Base-by-base conservation (phyloP, 192 early-diverging fungal genomes). In the Coemansia sp. region DNA sequence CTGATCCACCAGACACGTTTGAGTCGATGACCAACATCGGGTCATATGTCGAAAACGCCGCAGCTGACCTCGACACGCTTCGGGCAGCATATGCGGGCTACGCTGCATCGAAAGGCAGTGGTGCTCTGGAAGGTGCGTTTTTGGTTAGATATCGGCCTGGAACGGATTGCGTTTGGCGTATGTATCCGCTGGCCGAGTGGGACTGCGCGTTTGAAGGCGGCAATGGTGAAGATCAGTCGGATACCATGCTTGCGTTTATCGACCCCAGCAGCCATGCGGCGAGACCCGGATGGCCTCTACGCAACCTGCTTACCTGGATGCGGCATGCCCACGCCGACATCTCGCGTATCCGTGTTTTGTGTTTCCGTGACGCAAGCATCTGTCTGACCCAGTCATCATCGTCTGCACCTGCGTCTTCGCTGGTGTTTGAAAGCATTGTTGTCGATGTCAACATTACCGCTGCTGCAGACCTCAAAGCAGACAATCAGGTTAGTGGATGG, bases 281-380 rank as follows among this genome's bases (percentile, higher is more conserved):
- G 1, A 79, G 91, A 34, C 95, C 95, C 18, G 96, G 96, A 11
- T 99, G 97, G 97, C 94, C 96, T 5, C 73, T 97, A 61, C 90
- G 97, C 55, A 97, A 98, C 69, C 76, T 95, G 45, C 83, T 98
- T n/a, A 75, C 91, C 1, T 86, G 81, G 81, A 22, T 86, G 60
- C 72, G 81, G 4, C 57, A 67, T 38, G 32, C 22, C 22, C 81
- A 76, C 8, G 66, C 77, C 1, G 66, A 65, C 22, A 35, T 51
- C 4, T 4, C 51, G 4, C 57, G 35, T 2, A 53, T 70, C 48
- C 64, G 52, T 2, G 68, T 85, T 3, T 68, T 81, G 68, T 78
- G 75, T 64, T 75, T 79, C 70, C 79, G 76, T 57, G 79, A 82
- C 7, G 61, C 71, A 2, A 65, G n/a, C 28, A 59, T 68, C 55